Evolutionary conservation across 1,139 yeast genomes (phyloP).

Genomic region (Debaryomyces psychrophilus): DNA sequence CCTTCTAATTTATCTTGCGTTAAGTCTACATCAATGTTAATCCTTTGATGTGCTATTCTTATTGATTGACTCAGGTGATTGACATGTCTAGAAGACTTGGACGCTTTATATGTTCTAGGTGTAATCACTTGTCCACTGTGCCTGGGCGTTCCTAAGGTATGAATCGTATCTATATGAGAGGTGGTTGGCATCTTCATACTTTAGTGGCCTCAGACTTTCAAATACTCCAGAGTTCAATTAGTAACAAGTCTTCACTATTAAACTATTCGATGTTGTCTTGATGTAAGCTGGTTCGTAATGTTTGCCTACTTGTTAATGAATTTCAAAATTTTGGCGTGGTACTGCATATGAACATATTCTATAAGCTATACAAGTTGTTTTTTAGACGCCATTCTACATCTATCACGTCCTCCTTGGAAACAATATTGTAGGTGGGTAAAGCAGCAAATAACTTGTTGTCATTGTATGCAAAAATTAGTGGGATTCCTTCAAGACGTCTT

Average conservation of each 20-base stretch:
- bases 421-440: conserved; percentile 26
- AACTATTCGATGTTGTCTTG: background rate
- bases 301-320: conserved; percentile 1
- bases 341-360: conserved; percentile 13
- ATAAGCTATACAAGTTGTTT: conserved; percentile 18
- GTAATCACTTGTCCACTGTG: conserved; percentile 19
- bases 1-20: conserved; percentile 61
- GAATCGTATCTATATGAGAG: conserved; percentile 16
- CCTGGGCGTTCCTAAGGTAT: conserved; percentile 17
- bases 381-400: conserved; percentile 26
- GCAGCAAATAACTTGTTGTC: conserved; percentile 17
- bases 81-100: conserved; percentile 23
- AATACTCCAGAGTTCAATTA: background rate
- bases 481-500: conserved; percentile 3
- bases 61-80: conserved; percentile 44
- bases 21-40: conserved; percentile 67
- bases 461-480: conserved; percentile 7
- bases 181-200: background rate
- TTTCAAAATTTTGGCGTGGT: conserved; percentile 3
- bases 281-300: background rate
- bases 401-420: conserved; percentile 11
- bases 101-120: conserved; percentile 25
- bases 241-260: background rate
- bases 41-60: conserved; percentile 70
- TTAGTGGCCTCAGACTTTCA: conserved; percentile 2